Conservation (phyloP, 1,284 basidiomycete genomes). For the Ustanciosporium gigantosporum region DNA sequence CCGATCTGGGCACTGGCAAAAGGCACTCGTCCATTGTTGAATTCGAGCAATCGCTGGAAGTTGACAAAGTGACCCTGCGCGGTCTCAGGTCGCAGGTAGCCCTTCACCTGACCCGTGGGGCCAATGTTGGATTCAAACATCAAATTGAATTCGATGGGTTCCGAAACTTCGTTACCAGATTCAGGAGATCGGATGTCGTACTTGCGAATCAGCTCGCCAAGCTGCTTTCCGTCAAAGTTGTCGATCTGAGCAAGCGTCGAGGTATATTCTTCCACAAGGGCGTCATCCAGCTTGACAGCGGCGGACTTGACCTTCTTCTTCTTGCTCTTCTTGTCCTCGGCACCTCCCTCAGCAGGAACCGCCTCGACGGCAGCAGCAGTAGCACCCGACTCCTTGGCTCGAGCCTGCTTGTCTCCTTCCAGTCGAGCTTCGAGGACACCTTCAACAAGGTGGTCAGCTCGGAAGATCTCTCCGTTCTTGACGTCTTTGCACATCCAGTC, state of each 20-base stretch:
- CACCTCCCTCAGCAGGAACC: conserved; percentile 15
- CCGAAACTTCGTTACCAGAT: conserved; percentile 86
- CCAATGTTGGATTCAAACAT: conserved; percentile 99
- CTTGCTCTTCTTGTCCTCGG: conserved; percentile 67
- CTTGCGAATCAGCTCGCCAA: conserved; percentile 83
- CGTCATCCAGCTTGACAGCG: conserved; percentile 78
- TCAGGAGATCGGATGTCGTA: conserved; percentile 86
- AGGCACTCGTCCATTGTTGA: conserved; percentile 94
- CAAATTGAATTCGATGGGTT: conserved; percentile 95
- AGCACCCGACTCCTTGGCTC: conserved; percentile 64
- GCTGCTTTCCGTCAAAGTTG: conserved; percentile 86
- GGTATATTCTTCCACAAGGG: conserved; percentile 77
- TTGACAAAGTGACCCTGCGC: conserved; percentile 99
- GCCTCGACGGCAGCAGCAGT: conserved; percentile 3
- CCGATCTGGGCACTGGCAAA: conserved; percentile 98
- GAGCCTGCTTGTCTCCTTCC: conserved; percentile 89
- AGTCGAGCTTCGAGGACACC: conserved; percentile 86
- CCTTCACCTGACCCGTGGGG: conserved; percentile 94
- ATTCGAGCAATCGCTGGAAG: conserved; percentile 93
- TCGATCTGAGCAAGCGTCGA: conserved; percentile 87
- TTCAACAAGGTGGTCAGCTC: conserved; percentile 96
- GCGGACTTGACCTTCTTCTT: conserved; percentile 82
- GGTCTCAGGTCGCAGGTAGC: conserved; percentile 95
- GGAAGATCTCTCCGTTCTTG: conserved; percentile 91
- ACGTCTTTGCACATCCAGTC: conserved; percentile 99